phyloP scores from a whole-genome alignment of 805 yeast species.

The Wickerhamomyces rabaulensis region DNA sequence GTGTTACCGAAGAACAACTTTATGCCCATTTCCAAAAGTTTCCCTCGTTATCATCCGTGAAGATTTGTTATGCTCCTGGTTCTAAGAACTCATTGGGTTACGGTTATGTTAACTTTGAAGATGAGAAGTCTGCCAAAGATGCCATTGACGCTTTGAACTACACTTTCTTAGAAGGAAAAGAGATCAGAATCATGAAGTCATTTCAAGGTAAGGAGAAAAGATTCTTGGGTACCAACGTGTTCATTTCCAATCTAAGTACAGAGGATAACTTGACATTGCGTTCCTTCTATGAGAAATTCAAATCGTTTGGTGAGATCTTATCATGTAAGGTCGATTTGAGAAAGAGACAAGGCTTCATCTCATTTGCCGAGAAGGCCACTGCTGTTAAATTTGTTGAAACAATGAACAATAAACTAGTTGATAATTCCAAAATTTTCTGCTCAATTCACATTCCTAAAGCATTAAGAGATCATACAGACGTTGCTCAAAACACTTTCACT shows the following conservation, averaged over 20 bases:
- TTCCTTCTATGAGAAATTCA: constrained; percentile 45
- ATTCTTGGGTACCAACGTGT: constrained; percentile 44
- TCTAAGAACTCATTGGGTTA: constrained; percentile 60
- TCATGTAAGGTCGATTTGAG: constrained; percentile 35
- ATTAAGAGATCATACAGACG: constrained; percentile 1
- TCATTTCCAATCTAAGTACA: constrained; percentile 37
- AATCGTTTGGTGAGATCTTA: constrained; percentile 38
- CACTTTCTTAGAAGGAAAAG: constrained; percentile 33
- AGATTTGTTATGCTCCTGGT: constrained; percentile 51
- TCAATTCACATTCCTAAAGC: constrained; percentile 35
- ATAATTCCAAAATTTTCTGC: constrained; percentile 30
- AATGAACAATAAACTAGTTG: constrained; percentile 24
- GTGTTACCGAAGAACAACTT: constrained; percentile 45
- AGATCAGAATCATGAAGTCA: constrained; percentile 53
- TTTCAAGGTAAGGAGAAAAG: constrained; percentile 37
- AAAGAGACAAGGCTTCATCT: constrained; percentile 37
- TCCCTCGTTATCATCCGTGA: constrained; percentile 49
- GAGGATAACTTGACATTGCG: constrained; percentile 32
- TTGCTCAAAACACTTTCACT: background rate
- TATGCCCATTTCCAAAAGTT: constrained; percentile 36
- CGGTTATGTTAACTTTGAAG: constrained; percentile 63
- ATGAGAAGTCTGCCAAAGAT: constrained; percentile 42
- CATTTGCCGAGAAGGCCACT: constrained; percentile 27
- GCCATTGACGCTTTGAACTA: constrained; percentile 59
- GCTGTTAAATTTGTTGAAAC: constrained; percentile 31